Evolutionary conservation across 805 yeast species (phyloP).

Genomic region (Aciculoconidium aculeatum): DNA sequence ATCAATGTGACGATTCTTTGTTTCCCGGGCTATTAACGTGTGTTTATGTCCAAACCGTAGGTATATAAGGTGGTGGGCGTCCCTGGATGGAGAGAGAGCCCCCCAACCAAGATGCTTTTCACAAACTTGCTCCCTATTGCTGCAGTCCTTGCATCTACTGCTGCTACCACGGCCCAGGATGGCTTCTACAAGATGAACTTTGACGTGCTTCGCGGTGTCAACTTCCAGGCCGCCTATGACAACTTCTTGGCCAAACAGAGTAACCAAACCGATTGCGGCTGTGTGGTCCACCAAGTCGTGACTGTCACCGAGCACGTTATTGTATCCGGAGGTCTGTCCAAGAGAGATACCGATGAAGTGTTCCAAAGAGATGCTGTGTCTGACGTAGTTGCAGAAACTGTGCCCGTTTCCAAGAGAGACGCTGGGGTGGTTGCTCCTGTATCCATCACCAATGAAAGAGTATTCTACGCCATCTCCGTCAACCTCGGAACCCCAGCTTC

Average conservation of each 20-base stretch:
- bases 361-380: conserved; percentile 1
- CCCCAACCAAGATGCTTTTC: too few species aligned
- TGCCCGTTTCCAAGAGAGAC: conserved; percentile 1
- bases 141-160: conserved; percentile 8
- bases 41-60: too few species aligned
- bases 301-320: too few species aligned
- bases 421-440: conserved; percentile 2
- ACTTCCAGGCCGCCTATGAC: conserved; percentile 13
- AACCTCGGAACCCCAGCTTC: conserved; percentile 55
- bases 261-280: too few species aligned
- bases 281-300: too few species aligned
- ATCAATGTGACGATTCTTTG: too few species aligned
- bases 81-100: too few species aligned
- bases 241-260: conserved; percentile 10
- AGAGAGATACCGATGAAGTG: too few species aligned
- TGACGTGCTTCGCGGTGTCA: conserved; percentile 18
- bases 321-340: too few species aligned
- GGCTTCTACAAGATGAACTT: conserved; percentile 20
- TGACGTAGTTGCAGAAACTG: too few species aligned
- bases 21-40: too few species aligned
- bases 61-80: too few species aligned
- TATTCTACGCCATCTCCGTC: conserved; percentile 13
- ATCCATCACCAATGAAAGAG: conserved; percentile 7
- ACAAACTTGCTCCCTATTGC: conserved; percentile 4
- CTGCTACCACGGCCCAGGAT: conserved; percentile 12